Evolutionary conservation across 495 filamentous ascomycete species (phyloP), one percentile per base, ranked within the genome.

Genomic region (Trichoderma reesei): DNA sequence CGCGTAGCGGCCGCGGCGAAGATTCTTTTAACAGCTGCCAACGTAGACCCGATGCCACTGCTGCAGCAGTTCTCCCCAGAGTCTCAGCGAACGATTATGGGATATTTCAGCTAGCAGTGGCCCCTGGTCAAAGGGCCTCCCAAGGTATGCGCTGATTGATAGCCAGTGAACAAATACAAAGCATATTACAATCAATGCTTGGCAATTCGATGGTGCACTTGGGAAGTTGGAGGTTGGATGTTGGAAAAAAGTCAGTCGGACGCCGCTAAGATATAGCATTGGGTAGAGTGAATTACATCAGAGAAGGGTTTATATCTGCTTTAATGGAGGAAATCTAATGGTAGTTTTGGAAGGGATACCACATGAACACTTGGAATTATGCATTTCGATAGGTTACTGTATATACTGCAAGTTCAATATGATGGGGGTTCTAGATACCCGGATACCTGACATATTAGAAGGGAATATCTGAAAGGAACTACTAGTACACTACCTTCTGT

Each of bases 1-100:
- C 83, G 88, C 59, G 89, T 92, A 41, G 87, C 90, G 34, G 78
- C 76, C 18, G 83, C 90, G 2, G 88, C 87, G 33, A 93, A 93
- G 73, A 74, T 79, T 61, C 81, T 98, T 20, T 78, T 96, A 9
- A 78, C 81, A 64, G 80, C 79, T 6, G 86, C 91, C 6, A 84
- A 84, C 34, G 70, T 91, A 31, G 88, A 96, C 72, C 83, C 86
- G 2, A 83, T 84, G 46, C 83, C 87, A 66, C 76, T 94, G 59
- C 77, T 93, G 62, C 81, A 83, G 31, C 82, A 85, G 18, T 83
- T 96, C 67, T 81, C 83, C 20, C 86, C 88, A 2, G 89, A 93
- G 64, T 87, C 84, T 65, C 90, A 93, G 74, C 82, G 86, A 68
- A 84, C 86, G 1, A 88, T 96, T 61, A 83, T 87, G 67, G 81